Percentiles rank a stretch among this genome's conserved stretches.
Evolutionary conservation across 768 basidiomycete species (phyloP).

Genomic region (Pleurotus tuoliensis): DNA sequence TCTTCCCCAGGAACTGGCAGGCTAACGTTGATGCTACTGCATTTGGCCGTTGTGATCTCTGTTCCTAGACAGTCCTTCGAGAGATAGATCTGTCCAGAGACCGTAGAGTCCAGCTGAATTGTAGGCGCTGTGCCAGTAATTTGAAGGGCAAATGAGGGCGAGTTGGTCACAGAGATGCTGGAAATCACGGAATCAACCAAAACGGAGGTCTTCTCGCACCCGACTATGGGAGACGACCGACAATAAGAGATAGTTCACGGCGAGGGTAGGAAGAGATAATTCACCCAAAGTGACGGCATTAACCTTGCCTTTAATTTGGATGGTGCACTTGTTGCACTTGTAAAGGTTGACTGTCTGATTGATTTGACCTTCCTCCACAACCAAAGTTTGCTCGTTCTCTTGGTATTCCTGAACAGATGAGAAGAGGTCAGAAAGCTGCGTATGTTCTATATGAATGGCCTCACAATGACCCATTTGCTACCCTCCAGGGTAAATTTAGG

Average conservation of each 20-base stretch:
- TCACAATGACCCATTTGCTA: constrained; percentile 89
- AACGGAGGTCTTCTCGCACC: constrained; percentile 83
- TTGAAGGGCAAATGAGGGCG: constrained; percentile 91
- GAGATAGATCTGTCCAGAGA: constrained; percentile 92
- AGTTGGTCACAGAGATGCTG: constrained; percentile 81
- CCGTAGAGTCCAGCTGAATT: constrained; percentile 90
- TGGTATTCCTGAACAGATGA: constrained; percentile 70
- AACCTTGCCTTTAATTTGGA: constrained; percentile 88
- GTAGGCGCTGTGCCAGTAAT: constrained; percentile 89
- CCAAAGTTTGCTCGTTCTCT: constrained; percentile 72
- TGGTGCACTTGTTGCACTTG: constrained; percentile 81
- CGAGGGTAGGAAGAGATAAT: constrained; percentile 18
- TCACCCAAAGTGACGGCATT: constrained; percentile 89
- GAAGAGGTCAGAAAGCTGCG: not conserved
- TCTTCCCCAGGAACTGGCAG: constrained; percentile 85
- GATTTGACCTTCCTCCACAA: constrained; percentile 72
- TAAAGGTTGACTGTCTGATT: constrained; percentile 86
- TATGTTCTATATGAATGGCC: constrained; percentile 17
- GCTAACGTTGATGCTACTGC: constrained; percentile 87
- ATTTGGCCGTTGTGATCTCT: constrained; percentile 93
- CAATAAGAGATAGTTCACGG: not conserved
- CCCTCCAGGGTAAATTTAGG: constrained; percentile 86
- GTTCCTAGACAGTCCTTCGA: constrained; percentile 71
- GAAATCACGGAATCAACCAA: constrained; percentile 94
- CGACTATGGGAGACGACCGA: constrained; percentile 46